These are phyloP conservation scores for Kickxella alabastrina DNA, from an alignment of 192 early-diverging fungal genomes.

Conservation along the genomic window DNA sequence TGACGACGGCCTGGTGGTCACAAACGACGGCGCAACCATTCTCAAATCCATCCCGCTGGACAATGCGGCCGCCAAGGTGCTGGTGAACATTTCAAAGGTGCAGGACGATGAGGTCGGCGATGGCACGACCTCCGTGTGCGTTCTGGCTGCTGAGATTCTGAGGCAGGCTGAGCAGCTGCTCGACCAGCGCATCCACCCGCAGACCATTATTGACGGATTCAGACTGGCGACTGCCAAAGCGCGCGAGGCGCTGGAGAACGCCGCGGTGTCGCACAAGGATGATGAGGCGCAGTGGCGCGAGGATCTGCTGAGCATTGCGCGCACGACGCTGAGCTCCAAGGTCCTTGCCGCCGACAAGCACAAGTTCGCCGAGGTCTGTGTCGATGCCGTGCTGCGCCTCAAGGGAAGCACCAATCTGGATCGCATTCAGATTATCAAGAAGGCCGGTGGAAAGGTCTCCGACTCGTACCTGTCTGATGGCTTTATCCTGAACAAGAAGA, in stretches of 20 bases:
- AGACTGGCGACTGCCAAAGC: slow-evolving; percentile 82
- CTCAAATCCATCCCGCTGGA: slow-evolving; percentile 95
- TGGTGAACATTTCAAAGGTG: slow-evolving; percentile 98
- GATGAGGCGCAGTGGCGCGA: slow-evolving; percentile 71
- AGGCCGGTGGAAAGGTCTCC: slow-evolving; percentile 87
- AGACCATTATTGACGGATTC: slow-evolving; percentile 96
- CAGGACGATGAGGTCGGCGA: slow-evolving; percentile 99
- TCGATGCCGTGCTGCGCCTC: slow-evolving; percentile 93
- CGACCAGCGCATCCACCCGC: slow-evolving; percentile 93
- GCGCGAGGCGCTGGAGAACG: slow-evolving; percentile 73
- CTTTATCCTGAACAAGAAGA: slow-evolving; percentile 98
- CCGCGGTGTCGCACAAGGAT: slow-evolving; percentile 76
- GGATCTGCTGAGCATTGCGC: slow-evolving; percentile 96
- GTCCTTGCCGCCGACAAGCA: slow-evolving; percentile 95
- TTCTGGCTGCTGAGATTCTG: slow-evolving; percentile 93
- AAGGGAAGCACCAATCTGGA: slow-evolving; percentile 97
- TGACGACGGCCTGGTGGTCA: slow-evolving; percentile 81
- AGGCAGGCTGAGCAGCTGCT: slow-evolving; percentile 90
- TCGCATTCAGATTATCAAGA: slow-evolving; percentile 99
- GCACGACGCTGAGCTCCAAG: slow-evolving; percentile 94
- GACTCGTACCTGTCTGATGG: slow-evolving; percentile 96
- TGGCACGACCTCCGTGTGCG: slow-evolving; percentile 98
- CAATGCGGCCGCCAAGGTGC: slow-evolving; percentile 96
- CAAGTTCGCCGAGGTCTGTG: slow-evolving; percentile 91
- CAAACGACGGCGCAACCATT: slow-evolving; percentile 99